Conservation (phyloP, 106 monocot species). For the Apostasia shenzhenica region DNA sequence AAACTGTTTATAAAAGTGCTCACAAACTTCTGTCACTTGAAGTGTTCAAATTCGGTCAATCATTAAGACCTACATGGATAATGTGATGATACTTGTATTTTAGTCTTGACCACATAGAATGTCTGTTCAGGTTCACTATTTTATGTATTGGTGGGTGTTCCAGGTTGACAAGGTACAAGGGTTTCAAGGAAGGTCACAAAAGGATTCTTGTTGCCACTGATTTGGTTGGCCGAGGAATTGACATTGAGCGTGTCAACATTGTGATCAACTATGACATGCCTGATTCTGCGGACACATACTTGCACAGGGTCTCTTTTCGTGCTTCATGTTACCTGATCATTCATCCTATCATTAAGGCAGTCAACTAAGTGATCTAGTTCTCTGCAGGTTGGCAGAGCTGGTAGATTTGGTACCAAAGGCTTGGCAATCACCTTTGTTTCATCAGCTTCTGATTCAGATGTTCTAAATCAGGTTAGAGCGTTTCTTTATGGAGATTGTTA, state of each 20-base stretch:
- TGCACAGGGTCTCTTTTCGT: constrained; percentile 68
- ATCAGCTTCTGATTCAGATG: constrained; percentile 85
- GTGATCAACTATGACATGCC: constrained; percentile 99
- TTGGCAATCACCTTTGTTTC: constrained; percentile 97
- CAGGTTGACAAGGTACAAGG: constrained; percentile 95
- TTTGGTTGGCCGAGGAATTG: constrained; percentile 95
- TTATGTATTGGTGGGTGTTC: neutral
- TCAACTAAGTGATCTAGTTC: neutral
- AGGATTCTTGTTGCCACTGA: constrained; percentile 95
- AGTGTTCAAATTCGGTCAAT: no score
- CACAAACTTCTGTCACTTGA: no score
- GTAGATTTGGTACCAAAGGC: constrained; percentile 96
- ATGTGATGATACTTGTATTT: no score
- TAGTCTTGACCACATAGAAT: no score
- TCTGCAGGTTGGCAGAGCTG: constrained; percentile 77
- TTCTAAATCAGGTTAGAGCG: constrained; percentile 76
- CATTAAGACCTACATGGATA: no score
- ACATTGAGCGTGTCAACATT: constrained; percentile 99
- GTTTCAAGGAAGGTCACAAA: constrained; percentile 97
- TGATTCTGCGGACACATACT: constrained; percentile 95
- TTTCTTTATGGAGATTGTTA: neutral
- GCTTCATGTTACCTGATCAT: no score
- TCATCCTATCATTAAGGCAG: neutral
- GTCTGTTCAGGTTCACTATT: no score
- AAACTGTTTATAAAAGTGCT: no score